These are phyloP conservation scores for Plasmodium billcollinsi DNA, from an alignment of 169 alveolate genomes.

Conservation along the genomic window DNA sequence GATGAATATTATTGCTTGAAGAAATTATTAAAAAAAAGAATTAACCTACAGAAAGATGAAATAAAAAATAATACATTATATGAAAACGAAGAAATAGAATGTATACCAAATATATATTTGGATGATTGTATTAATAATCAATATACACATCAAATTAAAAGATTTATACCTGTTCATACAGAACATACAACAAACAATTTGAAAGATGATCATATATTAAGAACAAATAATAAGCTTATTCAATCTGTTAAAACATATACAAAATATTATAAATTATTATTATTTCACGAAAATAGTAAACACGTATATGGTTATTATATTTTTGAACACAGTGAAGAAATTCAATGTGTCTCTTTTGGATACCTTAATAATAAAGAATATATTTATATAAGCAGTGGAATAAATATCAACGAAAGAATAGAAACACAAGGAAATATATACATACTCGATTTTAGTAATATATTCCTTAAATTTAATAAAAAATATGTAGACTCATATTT, in stretches of 20 bases:
- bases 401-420: conserved; percentile 39
- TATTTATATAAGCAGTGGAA: conserved; percentile 33
- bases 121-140: conserved; percentile 56
- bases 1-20: conserved; percentile 58
- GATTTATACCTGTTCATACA: conserved; percentile 6
- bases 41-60: conserved; percentile 39
- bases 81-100: conserved; percentile 40
- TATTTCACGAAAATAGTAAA: conserved; percentile 40
- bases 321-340: conserved; percentile 59
- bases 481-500: background rate
- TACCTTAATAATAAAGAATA: conserved; percentile 25
- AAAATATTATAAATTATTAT: conserved; percentile 35
- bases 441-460: conserved; percentile 21
- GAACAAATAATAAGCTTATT: conserved; percentile 19
- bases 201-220: conserved; percentile 5
- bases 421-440: conserved; percentile 70
- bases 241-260: conserved; percentile 27
- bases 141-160: conserved; percentile 45
- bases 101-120: conserved; percentile 29
- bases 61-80: conserved; percentile 19
- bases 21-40: conserved; percentile 34
- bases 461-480: conserved; percentile 13
- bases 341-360: conserved; percentile 50
- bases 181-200: background rate
- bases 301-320: conserved; percentile 33